Conservation (phyloP, 345 rosid species). For the Populus ilicifolia region DNA sequence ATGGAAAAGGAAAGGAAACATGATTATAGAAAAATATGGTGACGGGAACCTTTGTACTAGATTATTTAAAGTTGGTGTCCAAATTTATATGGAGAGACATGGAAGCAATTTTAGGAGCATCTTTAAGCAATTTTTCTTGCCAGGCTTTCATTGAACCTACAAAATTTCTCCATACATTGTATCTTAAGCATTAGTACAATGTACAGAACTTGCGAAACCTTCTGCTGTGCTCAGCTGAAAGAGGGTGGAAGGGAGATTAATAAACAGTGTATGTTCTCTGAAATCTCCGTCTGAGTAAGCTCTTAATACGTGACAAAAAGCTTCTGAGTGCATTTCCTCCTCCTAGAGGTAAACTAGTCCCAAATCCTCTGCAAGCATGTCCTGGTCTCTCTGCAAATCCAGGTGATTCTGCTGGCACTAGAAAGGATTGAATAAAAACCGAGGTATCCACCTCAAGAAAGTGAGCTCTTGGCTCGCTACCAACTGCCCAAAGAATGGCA, state of each 20-base stretch:
- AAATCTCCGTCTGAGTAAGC: conserved; percentile 8
- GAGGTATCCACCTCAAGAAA: not conserved
- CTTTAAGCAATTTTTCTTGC: not conserved
- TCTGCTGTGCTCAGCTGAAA: not conserved
- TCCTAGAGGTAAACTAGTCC: not conserved
- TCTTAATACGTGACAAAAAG: conserved; percentile 18
- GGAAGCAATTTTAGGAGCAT: not conserved
- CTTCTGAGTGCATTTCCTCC: conserved; percentile 1
- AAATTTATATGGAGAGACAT: not conserved
- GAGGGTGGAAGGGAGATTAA: not conserved
- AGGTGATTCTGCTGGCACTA: conserved; percentile 35
- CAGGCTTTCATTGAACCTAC: not conserved
- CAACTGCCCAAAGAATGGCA: conserved; percentile 26
- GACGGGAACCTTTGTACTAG: too few species aligned
- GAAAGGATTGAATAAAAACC: conserved; percentile 38
- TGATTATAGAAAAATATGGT: too few species aligned
- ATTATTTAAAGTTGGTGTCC: not conserved
- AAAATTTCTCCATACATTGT: not conserved
- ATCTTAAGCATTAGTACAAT: not conserved
- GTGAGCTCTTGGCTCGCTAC: conserved; percentile 19
- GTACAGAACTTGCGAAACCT: not conserved
- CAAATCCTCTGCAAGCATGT: conserved; percentile 25
- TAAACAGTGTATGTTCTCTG: conserved; percentile 11
- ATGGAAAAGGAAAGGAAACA: too few species aligned
- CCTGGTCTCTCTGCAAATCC: conserved; percentile 4